Evolutionary conservation across 2,329 filamentous ascomycete genomes (phyloP).

Genomic region (Penicillium corylophilum): DNA sequence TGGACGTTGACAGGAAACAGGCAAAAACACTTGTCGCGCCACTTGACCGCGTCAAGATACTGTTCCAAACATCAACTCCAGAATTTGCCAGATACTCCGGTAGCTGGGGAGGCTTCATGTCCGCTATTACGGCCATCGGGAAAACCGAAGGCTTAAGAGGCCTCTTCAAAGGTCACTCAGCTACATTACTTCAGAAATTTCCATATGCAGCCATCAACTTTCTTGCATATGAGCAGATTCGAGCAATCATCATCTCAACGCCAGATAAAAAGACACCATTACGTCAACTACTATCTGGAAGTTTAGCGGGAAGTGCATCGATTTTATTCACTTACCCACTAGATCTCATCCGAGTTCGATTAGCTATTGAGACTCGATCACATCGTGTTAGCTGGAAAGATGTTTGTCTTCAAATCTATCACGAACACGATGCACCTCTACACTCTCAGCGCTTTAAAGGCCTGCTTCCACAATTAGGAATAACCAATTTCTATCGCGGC

Average conservation of each 20-base stretch:
- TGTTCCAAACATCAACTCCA: slow-evolving; percentile 4
- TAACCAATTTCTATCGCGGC: not conserved
- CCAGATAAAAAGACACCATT: not conserved
- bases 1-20: not conserved
- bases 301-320: not conserved
- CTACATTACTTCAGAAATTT: not conserved
- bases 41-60: slow-evolving; percentile 4
- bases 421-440: not conserved
- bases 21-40: slow-evolving; percentile 6
- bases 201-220: not conserved
- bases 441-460: not conserved
- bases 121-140: not conserved
- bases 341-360: not conserved
- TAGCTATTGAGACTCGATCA: not conserved
- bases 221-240: not conserved
- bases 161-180: not conserved
- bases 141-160: not conserved
- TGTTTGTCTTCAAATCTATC: not conserved
- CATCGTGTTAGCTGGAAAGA: not conserved
- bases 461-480: not conserved
- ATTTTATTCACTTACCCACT: not conserved
- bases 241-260: not conserved
- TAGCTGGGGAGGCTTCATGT: not conserved
- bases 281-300: not conserved
- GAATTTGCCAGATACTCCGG: not conserved